A percentile compares a stretch with the other conserved stretches of the same genome.
These are phyloP conservation scores for Sclerotiophoma versabilis DNA, from an alignment of 2,329 filamentous ascomycete species.

Conservation along the genomic window DNA sequence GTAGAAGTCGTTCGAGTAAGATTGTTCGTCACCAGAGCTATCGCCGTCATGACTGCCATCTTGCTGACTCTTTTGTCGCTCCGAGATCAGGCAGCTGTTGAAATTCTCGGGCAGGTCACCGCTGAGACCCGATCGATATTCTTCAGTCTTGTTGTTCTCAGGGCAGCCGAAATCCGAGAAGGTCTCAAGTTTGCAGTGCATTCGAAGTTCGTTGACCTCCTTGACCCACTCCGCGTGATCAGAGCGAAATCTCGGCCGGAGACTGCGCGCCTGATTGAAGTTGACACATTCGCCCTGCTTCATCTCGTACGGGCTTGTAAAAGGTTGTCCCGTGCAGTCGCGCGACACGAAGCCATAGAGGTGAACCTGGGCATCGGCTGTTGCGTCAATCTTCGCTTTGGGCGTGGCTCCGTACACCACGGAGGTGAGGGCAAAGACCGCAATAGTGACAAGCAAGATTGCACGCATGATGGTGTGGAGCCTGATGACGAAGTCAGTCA, in stretches of 20 bases:
- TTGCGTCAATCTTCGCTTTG: conserved; percentile 18
- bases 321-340: conserved; percentile 26
- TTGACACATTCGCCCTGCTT: conserved; percentile 26
- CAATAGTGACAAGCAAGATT: conserved; percentile 17
- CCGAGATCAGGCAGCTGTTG: conserved; percentile 12
- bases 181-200: conserved; percentile 20
- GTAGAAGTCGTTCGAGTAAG: not conserved
- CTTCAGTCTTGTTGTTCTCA: not conserved
- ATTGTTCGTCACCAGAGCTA: not conserved
- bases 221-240: conserved; percentile 27
- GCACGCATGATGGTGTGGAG: conserved; percentile 20
- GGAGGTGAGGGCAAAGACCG: conserved; percentile 24
- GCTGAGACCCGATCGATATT: not conserved
- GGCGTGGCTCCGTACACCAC: conserved; percentile 19
- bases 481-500: not conserved
- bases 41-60: not conserved
- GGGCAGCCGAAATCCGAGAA: conserved; percentile 22
- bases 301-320: conserved; percentile 26
- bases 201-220: conserved; percentile 19
- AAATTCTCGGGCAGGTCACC: conserved; percentile 1
- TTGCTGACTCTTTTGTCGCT: not conserved
- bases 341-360: conserved; percentile 23
- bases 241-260: conserved; percentile 22
- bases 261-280: conserved; percentile 20
- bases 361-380: conserved; percentile 4